Conservation (phyloP, 140 eudicot species). For the Oenanthe javanica region DNA sequence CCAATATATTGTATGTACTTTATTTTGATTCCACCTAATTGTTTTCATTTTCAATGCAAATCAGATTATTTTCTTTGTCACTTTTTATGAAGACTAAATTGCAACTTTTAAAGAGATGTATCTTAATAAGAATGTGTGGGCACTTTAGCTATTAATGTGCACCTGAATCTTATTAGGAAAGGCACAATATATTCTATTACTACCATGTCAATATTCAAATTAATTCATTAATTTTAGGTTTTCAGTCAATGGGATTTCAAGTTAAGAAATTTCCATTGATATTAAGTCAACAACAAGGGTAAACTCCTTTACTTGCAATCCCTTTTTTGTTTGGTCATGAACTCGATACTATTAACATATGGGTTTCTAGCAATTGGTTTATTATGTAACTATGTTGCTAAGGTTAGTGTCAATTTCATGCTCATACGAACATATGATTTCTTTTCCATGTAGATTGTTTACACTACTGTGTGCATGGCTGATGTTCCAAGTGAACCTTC, state of each 20-base stretch:
- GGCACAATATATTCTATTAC: background rate
- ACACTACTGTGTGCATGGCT: slow-evolving; percentile 81
- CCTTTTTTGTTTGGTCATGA: background rate
- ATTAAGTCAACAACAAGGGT: background rate
- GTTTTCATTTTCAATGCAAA: background rate
- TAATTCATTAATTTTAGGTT: background rate
- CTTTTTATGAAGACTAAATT: background rate
- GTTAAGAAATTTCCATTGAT: background rate
- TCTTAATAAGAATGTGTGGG: background rate
- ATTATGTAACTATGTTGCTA: background rate
- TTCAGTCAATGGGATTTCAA: background rate
- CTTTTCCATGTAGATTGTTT: slow-evolving; percentile 51
- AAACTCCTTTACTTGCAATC: background rate
- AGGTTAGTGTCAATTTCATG: background rate
- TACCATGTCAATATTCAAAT: background rate
- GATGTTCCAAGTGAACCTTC: slow-evolving; percentile 98
- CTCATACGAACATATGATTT: background rate
- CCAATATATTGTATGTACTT: background rate
- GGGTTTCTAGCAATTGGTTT: background rate
- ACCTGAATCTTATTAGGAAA: too few relatives aligned
- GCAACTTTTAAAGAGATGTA: background rate
- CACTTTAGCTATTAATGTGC: too few relatives aligned
- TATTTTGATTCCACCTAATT: background rate
- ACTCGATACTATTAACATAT: background rate
- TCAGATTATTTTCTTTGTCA: background rate